Evolutionary conservation across 1,139 yeast species (phyloP), one percentile per base, ranked within the genome.

Genomic region (Zhuliangozyma parablackwelliae): DNA sequence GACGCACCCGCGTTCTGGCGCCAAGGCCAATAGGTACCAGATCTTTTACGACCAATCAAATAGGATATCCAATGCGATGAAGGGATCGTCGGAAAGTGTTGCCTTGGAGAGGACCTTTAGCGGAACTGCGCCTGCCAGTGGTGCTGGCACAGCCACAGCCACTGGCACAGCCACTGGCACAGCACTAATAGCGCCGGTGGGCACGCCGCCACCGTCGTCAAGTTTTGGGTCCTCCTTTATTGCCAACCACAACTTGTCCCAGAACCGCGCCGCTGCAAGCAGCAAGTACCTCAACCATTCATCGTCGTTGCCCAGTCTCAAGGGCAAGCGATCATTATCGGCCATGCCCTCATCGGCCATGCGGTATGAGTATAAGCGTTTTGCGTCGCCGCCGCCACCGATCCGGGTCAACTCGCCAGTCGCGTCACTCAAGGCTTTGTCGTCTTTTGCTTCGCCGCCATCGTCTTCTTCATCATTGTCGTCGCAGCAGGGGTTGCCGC

Each of bases 11-110:
- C 52, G 69, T 41, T 66, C 63, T 4, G 71, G 67, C 6, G 77
- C 78, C n/a, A 64, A 69, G 39, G 78, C 79, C 3, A 65, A 65
- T 31, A 51, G 79, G 34, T 75, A 74, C 44, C 77, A 73, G 49
- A 66, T 64, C 8, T 71, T 74, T 47, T 74, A 74, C 44, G 76
- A 72, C 44, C 75, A 71, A 45, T 68, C 75, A 6, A 57, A 59
- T 36, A 57, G 71, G 35, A 57, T 74, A 23, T 65, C 75, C 2
- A 69, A 65, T 49, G 78, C 78, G 1, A 53, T 73, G 48, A 69
- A 69, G 40, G 51, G 57, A 5, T 61, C 69, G 4, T 66, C 75
- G 2, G 79, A 73, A 36, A 68, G 72, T 47, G 51, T 66, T n/a
- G 57, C 59, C 39, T 43, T 62, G 21, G 53, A 56, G 12, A 47